Evolutionary conservation across 805 yeast genomes (phyloP), one percentile per base, ranked within the genome.

Genomic region (Kazachstania taianensis): DNA sequence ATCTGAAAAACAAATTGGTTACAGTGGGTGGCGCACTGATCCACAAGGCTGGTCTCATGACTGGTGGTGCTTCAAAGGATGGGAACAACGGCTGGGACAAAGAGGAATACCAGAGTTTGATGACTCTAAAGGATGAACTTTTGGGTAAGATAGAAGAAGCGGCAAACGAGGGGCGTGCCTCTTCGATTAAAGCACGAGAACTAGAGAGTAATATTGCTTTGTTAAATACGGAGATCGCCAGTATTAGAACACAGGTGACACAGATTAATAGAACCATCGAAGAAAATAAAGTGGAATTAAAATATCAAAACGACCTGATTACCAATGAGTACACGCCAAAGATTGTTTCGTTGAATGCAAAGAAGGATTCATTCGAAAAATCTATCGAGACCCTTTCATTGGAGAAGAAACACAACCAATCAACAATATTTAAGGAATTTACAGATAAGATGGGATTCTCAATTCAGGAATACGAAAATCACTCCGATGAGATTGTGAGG

Each of bases 31-130:
- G 98, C 2, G 73, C 89, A 0, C 65, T 86, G 20, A 81, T 92
- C 32, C 85, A 84, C 52, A 76, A 75, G 49, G 78, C 89, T 4
- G 95, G 95, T 5, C 66, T 86, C 25, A 84, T 92, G 94, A 81
- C 96, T 7, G 96, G 96, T 55, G 96, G 96, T 45, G 62, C 67
- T 20, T 66, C 74, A 5, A 65, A 66, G n/a, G 65, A 65, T 27
- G 52, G 46, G 15, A 52, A 55, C 20, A 65, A 67, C 38, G 68
- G 72, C 43, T 84, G 94, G 94, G 85, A 78, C 53, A 84, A 80
- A 49, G 69, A 72, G 29, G 82, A 78, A 46, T 70, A 72, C 45
- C 70, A 68, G 35, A 62, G 66, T 16, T 63, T 86, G 44, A 68
- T 62, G 38, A 65, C 69, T 7, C 49, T 77, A 35, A 58, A 64